Evolutionary conservation across 2,329 filamentous ascomycete species (phyloP).

Genomic region (Fusarium humuli): DNA sequence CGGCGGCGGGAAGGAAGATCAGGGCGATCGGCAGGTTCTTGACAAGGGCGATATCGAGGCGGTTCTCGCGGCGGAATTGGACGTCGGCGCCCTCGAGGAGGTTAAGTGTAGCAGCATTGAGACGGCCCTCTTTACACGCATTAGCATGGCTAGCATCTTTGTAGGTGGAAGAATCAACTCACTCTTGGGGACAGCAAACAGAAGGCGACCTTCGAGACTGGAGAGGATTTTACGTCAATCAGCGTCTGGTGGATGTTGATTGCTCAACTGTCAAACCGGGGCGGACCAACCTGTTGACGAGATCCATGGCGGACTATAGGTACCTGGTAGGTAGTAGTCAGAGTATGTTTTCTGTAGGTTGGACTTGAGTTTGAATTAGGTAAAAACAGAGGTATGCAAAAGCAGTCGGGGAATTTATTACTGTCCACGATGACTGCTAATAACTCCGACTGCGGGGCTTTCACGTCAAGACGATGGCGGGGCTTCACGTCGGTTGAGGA

Average conservation of each 20-base stretch:
- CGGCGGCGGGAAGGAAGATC: constrained; percentile 94
- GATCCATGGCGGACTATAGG: constrained; percentile 57
- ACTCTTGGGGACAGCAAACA: constrained; percentile 99
- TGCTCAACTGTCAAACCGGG: not conserved
- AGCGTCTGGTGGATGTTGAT: constrained; percentile 22
- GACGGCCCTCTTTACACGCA: constrained; percentile 79
- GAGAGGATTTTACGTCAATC: constrained; percentile 30
- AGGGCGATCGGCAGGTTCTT: constrained; percentile 97
- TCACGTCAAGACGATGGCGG: constrained; percentile 40
- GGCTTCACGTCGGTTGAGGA: constrained; percentile 32
- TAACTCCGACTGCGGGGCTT: constrained; percentile 47
- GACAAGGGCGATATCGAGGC: constrained; percentile 96
- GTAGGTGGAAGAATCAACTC: constrained; percentile 56
- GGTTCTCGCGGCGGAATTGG: constrained; percentile 93
- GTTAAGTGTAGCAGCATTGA: constrained; percentile 88
- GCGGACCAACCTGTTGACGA: constrained; percentile 63
- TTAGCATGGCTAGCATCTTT: constrained; percentile 22
- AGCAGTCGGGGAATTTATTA: constrained; percentile 42
- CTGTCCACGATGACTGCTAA: constrained; percentile 37
- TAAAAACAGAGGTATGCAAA: constrained; percentile 15
- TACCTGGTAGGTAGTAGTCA: not conserved
- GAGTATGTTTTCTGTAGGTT: constrained; percentile 3
- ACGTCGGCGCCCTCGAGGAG: constrained; percentile 94
- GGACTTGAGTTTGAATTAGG: constrained; percentile 20
- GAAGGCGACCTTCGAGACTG: constrained; percentile 89